Evolutionary conservation across 2,329 filamentous ascomycete genomes (phyloP).

Genomic region (Diaporthe ampelina): DNA sequence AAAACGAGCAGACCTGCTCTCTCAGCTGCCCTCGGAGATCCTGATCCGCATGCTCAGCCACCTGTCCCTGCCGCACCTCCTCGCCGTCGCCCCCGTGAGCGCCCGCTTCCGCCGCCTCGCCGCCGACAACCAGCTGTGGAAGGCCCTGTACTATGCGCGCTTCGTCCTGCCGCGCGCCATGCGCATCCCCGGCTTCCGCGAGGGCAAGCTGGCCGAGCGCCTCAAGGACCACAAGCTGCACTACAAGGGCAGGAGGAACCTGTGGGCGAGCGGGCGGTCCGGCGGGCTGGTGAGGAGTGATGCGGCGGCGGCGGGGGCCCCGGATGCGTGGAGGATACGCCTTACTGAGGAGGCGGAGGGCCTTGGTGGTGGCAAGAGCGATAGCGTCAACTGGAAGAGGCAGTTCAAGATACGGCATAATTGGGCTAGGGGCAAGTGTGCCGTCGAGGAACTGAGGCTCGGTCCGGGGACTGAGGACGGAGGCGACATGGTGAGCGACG

Average conservation of each 20-base stretch:
- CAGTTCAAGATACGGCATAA: conserved; percentile 92
- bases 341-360: conserved; percentile 61
- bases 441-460: conserved; percentile 79
- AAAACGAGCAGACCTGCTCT: conserved; percentile 72
- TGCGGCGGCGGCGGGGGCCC: conserved; percentile 6
- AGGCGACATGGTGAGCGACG: background rate
- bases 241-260: conserved; percentile 58
- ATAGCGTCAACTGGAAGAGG: conserved; percentile 82
- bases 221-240: conserved; percentile 55
- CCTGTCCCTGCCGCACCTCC: conserved; percentile 77
- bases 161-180: conserved; percentile 88
- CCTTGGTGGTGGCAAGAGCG: conserved; percentile 24
- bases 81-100: conserved; percentile 76
- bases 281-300: conserved; percentile 55
- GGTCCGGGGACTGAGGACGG: conserved; percentile 34
- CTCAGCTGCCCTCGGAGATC: conserved; percentile 86
- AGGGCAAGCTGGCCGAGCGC: conserved; percentile 49
- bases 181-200: conserved; percentile 76
- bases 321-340: conserved; percentile 29
- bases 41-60: conserved; percentile 86
- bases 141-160: conserved; percentile 85
- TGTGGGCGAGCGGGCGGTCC: conserved; percentile 62
- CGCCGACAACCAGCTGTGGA: conserved; percentile 91
- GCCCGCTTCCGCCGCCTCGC: conserved; percentile 80
- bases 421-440: conserved; percentile 87